A percentile compares a stretch with the other conserved stretches of the same genome.
Evolutionary conservation across 495 filamentous ascomycete genomes (phyloP).

Genomic region (Cenococcum geophilum): DNA sequence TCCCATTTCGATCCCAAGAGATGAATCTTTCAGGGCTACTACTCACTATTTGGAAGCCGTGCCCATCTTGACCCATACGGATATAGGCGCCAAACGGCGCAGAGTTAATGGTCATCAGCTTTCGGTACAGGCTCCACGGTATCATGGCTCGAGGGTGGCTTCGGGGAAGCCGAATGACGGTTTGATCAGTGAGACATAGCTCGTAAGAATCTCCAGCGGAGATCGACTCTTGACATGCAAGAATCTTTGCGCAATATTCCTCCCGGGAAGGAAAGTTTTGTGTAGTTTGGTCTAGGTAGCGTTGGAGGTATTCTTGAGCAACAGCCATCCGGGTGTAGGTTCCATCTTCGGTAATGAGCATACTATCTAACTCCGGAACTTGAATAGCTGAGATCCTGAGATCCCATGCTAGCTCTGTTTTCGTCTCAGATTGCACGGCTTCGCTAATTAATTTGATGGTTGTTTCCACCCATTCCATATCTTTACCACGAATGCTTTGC

Average conservation of each 20-base stretch:
- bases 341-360: too few relatives aligned
- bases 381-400: too few relatives aligned
- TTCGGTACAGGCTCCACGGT: slow-evolving; percentile 66
- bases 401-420: too few relatives aligned
- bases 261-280: slow-evolving; percentile 33
- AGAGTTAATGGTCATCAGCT: slow-evolving; percentile 66
- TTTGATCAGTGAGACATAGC: slow-evolving; percentile 78
- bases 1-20: slow-evolving; percentile 54
- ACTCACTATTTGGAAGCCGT: slow-evolving; percentile 62
- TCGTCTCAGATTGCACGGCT: slow-evolving; percentile 16
- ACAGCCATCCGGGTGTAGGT: too few relatives aligned
- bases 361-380: too few relatives aligned
- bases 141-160: slow-evolving; percentile 29
- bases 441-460: slow-evolving; percentile 22
- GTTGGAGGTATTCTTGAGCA: too few relatives aligned
- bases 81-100: slow-evolving; percentile 83
- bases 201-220: slow-evolving; percentile 84
- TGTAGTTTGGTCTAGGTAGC: too few relatives aligned
- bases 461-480: slow-evolving; percentile 37
- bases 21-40: slow-evolving; percentile 93
- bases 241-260: slow-evolving; percentile 59
- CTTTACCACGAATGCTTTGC: slow-evolving; percentile 50
- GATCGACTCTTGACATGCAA: slow-evolving; percentile 64
- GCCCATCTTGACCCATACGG: slow-evolving; percentile 42
- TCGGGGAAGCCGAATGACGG: slow-evolving; percentile 48